A percentile compares a stretch with the other conserved stretches of the same genome.
phyloP scores from a whole-genome alignment of 495 filamentous ascomycete species.

The Alectoria sarmentosa region DNA sequence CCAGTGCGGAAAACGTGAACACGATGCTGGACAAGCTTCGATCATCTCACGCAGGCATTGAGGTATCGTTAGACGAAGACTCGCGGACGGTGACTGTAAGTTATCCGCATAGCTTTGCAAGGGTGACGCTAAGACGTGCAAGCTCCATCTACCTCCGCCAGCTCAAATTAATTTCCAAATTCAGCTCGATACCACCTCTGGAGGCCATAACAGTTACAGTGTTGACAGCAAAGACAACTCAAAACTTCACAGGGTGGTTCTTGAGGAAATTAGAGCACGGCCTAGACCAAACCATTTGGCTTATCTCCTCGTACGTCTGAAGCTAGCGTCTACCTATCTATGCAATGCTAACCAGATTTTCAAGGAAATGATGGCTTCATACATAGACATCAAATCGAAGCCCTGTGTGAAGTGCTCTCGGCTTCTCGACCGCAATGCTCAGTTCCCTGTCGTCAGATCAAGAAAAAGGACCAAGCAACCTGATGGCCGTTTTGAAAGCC shows the following conservation, averaged over 20 bases:
- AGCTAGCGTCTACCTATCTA: background rate
- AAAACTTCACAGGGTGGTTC: constrained; percentile 18
- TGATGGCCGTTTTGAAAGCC: constrained; percentile 2
- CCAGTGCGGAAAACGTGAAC: constrained; percentile 7
- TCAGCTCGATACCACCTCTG: background rate
- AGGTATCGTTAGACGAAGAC: constrained; percentile 8
- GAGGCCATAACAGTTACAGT: background rate
- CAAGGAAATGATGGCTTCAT: constrained; percentile 27
- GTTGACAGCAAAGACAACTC: constrained; percentile 14
- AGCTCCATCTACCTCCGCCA: constrained; percentile 22
- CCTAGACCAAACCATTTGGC: constrained; percentile 8
- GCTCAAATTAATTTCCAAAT: constrained; percentile 18
- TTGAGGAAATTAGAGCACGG: constrained; percentile 15
- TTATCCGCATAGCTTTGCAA: background rate
- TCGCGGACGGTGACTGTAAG: constrained; percentile 12
- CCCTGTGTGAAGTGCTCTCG: constrained; percentile 23
- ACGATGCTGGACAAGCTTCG: constrained; percentile 18
- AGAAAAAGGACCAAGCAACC: constrained; percentile 12
- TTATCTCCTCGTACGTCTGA: constrained; percentile 22
- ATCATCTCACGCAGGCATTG: constrained; percentile 13
- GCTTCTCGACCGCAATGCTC: constrained; percentile 24
- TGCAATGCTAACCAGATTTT: constrained; percentile 8
- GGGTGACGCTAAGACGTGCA: background rate
- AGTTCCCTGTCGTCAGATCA: constrained; percentile 25
- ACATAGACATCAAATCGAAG: constrained; percentile 23